A percentile compares a stretch with the other conserved stretches of the same genome.
Conservation (phyloP, 805 yeast genomes). For the Jamesozyma lodderae region DNA sequence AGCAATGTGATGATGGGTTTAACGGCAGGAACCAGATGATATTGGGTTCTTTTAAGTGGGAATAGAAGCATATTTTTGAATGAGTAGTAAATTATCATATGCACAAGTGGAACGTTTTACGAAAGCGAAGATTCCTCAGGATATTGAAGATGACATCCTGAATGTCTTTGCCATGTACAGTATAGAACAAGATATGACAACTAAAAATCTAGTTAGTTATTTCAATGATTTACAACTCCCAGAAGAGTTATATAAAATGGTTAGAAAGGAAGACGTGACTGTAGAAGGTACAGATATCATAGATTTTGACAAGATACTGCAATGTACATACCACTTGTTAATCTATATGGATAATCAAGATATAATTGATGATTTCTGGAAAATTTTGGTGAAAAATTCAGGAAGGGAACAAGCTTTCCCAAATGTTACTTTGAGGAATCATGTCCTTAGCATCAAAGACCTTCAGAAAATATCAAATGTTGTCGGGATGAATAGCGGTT, state of each 20-base stretch:
- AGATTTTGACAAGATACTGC: slow-evolving; percentile 39
- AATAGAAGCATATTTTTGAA: neutral
- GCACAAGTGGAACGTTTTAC: slow-evolving; percentile 25
- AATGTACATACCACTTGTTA: slow-evolving; percentile 34
- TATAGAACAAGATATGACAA: slow-evolving; percentile 35
- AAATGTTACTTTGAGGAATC: slow-evolving; percentile 14
- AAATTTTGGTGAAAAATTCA: slow-evolving; percentile 24
- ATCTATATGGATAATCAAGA: slow-evolving; percentile 33
- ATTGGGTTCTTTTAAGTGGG: too few species aligned
- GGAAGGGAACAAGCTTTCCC: slow-evolving; percentile 20
- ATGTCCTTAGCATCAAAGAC: slow-evolving; percentile 32
- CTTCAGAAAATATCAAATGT: slow-evolving; percentile 28
- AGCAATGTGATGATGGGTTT: too few species aligned
- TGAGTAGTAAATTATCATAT: slow-evolving; percentile 9
- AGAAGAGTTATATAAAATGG: slow-evolving; percentile 21
- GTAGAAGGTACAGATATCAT: slow-evolving; percentile 37
- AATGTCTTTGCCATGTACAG: slow-evolving; percentile 36
- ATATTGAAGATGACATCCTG: slow-evolving; percentile 38
- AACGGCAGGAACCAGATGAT: too few species aligned
- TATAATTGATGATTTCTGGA: slow-evolving; percentile 36
- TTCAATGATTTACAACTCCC: slow-evolving; percentile 29
- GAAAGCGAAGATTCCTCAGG: slow-evolving; percentile 31
- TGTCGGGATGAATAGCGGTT: slow-evolving; percentile 25
- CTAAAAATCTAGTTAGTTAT: slow-evolving; percentile 23
- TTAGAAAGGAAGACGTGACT: slow-evolving; percentile 25